These are phyloP conservation scores for Diutina scorzettiae DNA, from an alignment of 1,139 yeast species.

Conservation along the genomic window DNA sequence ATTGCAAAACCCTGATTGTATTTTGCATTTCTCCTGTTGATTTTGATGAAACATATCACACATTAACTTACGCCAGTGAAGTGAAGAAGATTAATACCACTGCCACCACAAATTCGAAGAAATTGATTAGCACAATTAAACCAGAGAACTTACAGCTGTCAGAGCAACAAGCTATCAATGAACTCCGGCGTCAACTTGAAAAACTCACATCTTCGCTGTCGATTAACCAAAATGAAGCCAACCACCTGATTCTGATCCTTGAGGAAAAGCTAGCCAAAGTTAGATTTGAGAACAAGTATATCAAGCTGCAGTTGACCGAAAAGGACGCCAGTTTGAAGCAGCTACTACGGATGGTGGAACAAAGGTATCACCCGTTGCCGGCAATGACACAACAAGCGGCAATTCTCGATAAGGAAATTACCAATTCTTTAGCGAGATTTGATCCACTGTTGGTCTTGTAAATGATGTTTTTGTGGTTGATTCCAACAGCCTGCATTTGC, in stretches of 20 bases:
- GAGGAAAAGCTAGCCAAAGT: neutral
- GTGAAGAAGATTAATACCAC: constrained; percentile 56
- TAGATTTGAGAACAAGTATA: constrained; percentile 2
- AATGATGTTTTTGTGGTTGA: too few relatives aligned
- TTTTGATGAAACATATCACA: constrained; percentile 62
- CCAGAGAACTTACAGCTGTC: neutral
- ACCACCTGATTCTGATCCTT: neutral
- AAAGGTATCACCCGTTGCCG: too few relatives aligned
- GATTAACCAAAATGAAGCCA: neutral
- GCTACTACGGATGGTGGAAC: too few relatives aligned
- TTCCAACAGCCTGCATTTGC: too few relatives aligned
- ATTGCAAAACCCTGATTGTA: constrained; percentile 64
- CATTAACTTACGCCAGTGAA: constrained; percentile 63
- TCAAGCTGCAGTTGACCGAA: neutral
- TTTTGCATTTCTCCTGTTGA: constrained; percentile 70
- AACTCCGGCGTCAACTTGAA: neutral
- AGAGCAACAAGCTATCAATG: neutral
- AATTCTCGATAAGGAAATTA: too few relatives aligned
- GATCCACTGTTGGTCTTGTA: too few relatives aligned
- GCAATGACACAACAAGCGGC: too few relatives aligned
- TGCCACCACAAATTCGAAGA: neutral
- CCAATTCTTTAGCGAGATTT: too few relatives aligned
- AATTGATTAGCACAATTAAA: neutral
- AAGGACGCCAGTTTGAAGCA: neutral
- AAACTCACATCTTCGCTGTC: neutral